A percentile compares a stretch with the other conserved stretches of the same genome.
Conservation (phyloP, 495 filamentous ascomycete genomes). For the Tirmania nivea region DNA sequence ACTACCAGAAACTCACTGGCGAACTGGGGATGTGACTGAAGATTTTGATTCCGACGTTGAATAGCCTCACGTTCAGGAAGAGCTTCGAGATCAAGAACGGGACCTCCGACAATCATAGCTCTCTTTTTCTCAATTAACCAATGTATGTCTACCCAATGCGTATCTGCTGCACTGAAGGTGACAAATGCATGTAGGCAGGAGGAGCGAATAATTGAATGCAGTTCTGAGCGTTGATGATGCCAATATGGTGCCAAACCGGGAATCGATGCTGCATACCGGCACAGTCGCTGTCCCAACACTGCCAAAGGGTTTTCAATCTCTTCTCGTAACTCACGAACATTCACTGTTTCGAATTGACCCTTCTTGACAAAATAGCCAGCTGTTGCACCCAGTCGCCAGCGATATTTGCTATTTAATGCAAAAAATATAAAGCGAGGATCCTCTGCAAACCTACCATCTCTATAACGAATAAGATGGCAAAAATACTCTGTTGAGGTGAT, state of each 20-base stretch:
- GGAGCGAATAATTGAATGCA: not conserved
- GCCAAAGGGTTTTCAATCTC: too few species aligned
- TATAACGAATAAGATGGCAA: too few species aligned
- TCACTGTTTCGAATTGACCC: too few species aligned
- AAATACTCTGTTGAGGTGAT: too few species aligned
- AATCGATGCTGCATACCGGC: too few species aligned
- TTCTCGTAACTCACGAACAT: too few species aligned
- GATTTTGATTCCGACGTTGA: not conserved
- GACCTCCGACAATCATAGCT: not conserved
- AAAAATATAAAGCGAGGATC: too few species aligned
- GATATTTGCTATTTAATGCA: too few species aligned
- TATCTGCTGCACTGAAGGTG: not conserved
- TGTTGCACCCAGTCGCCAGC: too few species aligned
- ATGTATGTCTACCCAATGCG: not conserved
- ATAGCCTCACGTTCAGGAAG: not conserved
- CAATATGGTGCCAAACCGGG: not conserved
- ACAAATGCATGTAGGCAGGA: not conserved
- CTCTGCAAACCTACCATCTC: too few species aligned
- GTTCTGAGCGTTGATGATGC: not conserved
- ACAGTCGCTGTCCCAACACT: too few species aligned
- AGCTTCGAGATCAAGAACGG: not conserved
- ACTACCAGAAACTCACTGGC: not conserved
- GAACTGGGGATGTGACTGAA: not conserved
- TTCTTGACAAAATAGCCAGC: too few species aligned
- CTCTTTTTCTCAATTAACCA: not conserved